Evolutionary conservation across 352 stramenopile species (phyloP).

Genomic region (Globisporangium polare): DNA sequence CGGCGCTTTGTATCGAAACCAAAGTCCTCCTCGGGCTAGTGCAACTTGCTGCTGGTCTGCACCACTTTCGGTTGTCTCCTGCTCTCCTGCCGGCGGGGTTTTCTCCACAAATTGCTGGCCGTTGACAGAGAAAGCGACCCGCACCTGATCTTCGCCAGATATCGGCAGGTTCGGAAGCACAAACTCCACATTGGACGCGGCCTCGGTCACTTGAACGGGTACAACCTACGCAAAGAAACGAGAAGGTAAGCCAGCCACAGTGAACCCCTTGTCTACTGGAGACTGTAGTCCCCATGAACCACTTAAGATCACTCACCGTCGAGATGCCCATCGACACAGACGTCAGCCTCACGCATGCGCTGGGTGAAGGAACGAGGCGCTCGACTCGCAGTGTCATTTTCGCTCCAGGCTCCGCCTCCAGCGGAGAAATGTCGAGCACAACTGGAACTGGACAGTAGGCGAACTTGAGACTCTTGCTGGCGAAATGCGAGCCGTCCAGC

Average conservation of each 20-base stretch:
- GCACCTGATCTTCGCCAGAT: conserved; percentile 9
- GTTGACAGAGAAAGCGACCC: conserved; percentile 18
- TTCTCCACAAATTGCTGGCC: conserved; percentile 16
- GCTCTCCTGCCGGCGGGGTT: background rate
- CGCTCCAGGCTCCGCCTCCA: conserved; percentile 18
- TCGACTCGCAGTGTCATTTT: conserved; percentile 23
- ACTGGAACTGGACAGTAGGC: conserved; percentile 20
- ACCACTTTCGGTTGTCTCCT: background rate
- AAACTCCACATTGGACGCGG: conserved; percentile 11
- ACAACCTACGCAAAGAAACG: conserved; percentile 10
- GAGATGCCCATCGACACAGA: conserved; percentile 17
- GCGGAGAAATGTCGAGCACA: conserved; percentile 18
- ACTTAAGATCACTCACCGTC: conserved; percentile 14
- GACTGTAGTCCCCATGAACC: background rate
- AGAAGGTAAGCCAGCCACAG: background rate
- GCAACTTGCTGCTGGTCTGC: background rate
- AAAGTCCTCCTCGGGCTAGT: conserved; percentile 3
- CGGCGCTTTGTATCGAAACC: conserved; percentile 12
- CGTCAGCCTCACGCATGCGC: conserved; percentile 20
- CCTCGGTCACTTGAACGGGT: conserved; percentile 17
- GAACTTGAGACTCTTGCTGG: conserved; percentile 28
- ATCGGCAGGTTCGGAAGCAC: conserved; percentile 13
- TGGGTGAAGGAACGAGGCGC: conserved; percentile 6
- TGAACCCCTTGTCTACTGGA: background rate
- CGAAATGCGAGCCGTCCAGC: conserved; percentile 44